These are phyloP conservation scores for Neonectria sp. DNA, from an alignment of 2,329 filamentous ascomycete species.

Conservation along the genomic window DNA sequence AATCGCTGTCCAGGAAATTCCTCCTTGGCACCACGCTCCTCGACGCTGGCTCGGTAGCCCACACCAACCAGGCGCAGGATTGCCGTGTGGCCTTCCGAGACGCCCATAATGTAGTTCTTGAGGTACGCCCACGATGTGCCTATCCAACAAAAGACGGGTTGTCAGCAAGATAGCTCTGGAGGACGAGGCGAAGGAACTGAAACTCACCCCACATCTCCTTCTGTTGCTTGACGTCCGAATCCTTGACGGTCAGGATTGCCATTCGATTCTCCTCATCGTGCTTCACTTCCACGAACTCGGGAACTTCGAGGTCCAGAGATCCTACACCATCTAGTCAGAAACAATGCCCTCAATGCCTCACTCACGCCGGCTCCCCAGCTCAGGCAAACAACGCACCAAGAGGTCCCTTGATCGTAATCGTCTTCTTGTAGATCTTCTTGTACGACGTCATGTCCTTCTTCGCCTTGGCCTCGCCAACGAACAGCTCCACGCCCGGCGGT, in stretches of 20 bases:
- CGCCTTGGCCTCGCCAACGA: constrained; percentile 73
- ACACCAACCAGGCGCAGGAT: constrained; percentile 95
- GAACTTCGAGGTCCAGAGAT: constrained; percentile 83
- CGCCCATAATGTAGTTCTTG: constrained; percentile 91
- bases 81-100: constrained; percentile 95
- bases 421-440: constrained; percentile 74
- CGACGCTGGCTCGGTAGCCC: constrained; percentile 92
- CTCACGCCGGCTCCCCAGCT: neutral
- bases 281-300: constrained; percentile 81
- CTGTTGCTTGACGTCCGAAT: constrained; percentile 80
- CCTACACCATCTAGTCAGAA: constrained; percentile 62
- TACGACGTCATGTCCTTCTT: constrained; percentile 71
- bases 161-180: constrained; percentile 22
- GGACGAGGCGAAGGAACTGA: neutral
- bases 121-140: constrained; percentile 93
- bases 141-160: constrained; percentile 53
- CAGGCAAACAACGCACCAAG: constrained; percentile 69
- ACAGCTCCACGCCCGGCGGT: constrained; percentile 86
- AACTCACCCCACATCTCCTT: constrained; percentile 93
- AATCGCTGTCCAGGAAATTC: constrained; percentile 89
- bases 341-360: constrained; percentile 8
- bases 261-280: constrained; percentile 76
- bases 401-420: constrained; percentile 84
- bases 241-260: constrained; percentile 78
- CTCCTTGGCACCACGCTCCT: constrained; percentile 80